A percentile compares a stretch with the other conserved stretches of the same genome.
Evolutionary conservation across 2,329 filamentous ascomycete species (phyloP).

Genomic region (Colletotrichum graminicola): DNA sequence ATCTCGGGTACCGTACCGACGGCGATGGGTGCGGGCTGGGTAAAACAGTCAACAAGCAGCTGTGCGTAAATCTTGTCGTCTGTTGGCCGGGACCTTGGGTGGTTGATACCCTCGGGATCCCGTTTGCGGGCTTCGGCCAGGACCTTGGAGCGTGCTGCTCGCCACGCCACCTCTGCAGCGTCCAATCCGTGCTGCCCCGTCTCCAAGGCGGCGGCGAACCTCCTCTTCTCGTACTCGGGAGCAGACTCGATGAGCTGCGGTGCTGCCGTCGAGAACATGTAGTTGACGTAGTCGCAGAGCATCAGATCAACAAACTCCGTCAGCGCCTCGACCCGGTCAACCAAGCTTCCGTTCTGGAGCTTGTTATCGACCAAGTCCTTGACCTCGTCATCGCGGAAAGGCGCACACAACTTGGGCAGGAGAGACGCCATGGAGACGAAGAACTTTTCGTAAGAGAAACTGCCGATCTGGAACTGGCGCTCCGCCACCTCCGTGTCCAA

Average conservation of each 20-base stretch:
- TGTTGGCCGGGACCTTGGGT: slow-evolving; percentile 72
- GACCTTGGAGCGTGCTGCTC: slow-evolving; percentile 72
- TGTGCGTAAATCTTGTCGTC: slow-evolving; percentile 80
- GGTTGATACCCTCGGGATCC: slow-evolving; percentile 76
- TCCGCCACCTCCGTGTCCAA: slow-evolving; percentile 79
- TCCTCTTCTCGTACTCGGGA: slow-evolving; percentile 78
- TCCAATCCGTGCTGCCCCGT: slow-evolving; percentile 65
- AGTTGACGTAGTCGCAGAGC: slow-evolving; percentile 86
- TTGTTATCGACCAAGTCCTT: slow-evolving; percentile 75
- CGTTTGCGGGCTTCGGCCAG: slow-evolving; percentile 74
- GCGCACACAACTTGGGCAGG: slow-evolving; percentile 83
- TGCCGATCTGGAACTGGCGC: slow-evolving; percentile 76
- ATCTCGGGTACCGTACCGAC: slow-evolving; percentile 77
- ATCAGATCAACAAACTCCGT: slow-evolving; percentile 82
- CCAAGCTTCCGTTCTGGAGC: slow-evolving; percentile 71
- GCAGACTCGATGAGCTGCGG: slow-evolving; percentile 79
- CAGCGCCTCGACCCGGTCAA: slow-evolving; percentile 81
- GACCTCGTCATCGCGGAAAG: slow-evolving; percentile 82
- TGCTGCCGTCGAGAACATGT: slow-evolving; percentile 78
- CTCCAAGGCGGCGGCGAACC: slow-evolving; percentile 75
- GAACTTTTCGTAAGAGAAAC: slow-evolving; percentile 85
- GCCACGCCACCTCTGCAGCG: slow-evolving; percentile 76
- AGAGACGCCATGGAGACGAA: slow-evolving; percentile 81
- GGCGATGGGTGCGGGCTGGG: slow-evolving; percentile 70
- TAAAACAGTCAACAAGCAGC: slow-evolving; percentile 80